phyloP scores from a whole-genome alignment of 73 alveolate species.

The Uronychia setigera region DNA sequence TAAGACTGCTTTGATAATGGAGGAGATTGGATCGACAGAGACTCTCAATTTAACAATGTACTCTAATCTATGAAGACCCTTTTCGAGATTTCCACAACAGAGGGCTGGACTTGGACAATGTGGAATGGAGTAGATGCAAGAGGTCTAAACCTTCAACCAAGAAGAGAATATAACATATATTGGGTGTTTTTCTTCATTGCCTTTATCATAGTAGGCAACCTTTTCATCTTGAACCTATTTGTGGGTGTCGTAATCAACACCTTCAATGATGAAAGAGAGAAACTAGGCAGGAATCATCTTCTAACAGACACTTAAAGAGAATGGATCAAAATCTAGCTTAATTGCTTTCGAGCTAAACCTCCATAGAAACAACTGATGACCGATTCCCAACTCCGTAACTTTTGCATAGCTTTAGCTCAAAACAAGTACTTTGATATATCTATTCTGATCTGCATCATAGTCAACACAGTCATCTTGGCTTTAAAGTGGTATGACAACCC shows the following conservation, averaged over 20 bases:
- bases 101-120: constrained; percentile 62
- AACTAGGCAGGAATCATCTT: constrained; percentile 40
- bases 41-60: constrained; percentile 67
- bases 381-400: neutral
- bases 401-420: neutral
- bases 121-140: constrained; percentile 45
- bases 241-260: constrained; percentile 16
- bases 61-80: constrained; percentile 54
- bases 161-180: constrained; percentile 18
- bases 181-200: constrained; percentile 53
- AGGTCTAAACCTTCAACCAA: constrained; percentile 34
- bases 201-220: constrained; percentile 52
- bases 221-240: neutral
- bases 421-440: neutral
- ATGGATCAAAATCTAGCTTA: constrained; percentile 54
- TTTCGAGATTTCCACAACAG: constrained; percentile 55
- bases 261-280: constrained; percentile 72
- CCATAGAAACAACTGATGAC: neutral
- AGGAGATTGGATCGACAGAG: constrained; percentile 63
- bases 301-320: constrained; percentile 48
- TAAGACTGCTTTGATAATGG: constrained; percentile 58
- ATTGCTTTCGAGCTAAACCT: constrained; percentile 39
- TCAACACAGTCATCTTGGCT: constrained; percentile 8
- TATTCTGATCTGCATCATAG: neutral
- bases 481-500: constrained; percentile 1